A percentile compares a stretch with the other conserved stretches of the same genome.
Conservation (phyloP, 371 early-diverging fungal genomes). For the Rhizopus sp. region DNA sequence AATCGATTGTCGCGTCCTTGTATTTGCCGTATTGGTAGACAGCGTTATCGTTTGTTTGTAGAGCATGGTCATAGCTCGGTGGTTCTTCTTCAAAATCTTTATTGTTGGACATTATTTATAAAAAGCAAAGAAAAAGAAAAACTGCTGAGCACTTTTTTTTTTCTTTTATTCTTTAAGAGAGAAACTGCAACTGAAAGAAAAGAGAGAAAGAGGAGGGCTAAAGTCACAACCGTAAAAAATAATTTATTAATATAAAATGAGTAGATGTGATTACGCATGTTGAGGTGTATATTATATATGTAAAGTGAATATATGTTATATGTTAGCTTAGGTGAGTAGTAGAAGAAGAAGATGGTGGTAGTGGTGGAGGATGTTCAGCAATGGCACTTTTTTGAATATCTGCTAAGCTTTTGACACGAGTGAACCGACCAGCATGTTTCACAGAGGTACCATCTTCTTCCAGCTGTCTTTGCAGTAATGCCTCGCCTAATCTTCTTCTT, state of each 20-base stretch:
- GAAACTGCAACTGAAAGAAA: neutral
- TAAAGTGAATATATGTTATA: neutral
- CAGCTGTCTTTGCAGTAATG: slow-evolving; percentile 43
- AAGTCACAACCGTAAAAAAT: neutral
- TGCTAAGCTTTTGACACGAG: slow-evolving; percentile 24
- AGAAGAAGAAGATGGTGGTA: neutral
- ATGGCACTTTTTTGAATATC: slow-evolving; percentile 27
- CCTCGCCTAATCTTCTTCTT: slow-evolving; percentile 45
- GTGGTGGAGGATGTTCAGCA: slow-evolving; percentile 21
- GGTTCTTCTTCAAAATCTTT: slow-evolving; percentile 32
- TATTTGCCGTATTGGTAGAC: slow-evolving; percentile 29
- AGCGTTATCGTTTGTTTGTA: slow-evolving; percentile 24
- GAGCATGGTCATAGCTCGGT: slow-evolving; percentile 47
- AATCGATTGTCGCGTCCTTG: slow-evolving; percentile 34
- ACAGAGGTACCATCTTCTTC: slow-evolving; percentile 53
- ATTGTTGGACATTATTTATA: neutral
- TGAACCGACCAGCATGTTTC: slow-evolving; percentile 47
- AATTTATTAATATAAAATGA: slow-evolving; percentile 2
- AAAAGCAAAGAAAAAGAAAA: neutral
- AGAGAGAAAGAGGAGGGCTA: neutral
- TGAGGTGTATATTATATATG: no score
- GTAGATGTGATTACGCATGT: no score
- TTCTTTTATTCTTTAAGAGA: no score
- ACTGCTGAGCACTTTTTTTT: no score
- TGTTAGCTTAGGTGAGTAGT: neutral